Conservation (phyloP, 2,329 filamentous ascomycete species). For the Hypoxylon sp. region DNA sequence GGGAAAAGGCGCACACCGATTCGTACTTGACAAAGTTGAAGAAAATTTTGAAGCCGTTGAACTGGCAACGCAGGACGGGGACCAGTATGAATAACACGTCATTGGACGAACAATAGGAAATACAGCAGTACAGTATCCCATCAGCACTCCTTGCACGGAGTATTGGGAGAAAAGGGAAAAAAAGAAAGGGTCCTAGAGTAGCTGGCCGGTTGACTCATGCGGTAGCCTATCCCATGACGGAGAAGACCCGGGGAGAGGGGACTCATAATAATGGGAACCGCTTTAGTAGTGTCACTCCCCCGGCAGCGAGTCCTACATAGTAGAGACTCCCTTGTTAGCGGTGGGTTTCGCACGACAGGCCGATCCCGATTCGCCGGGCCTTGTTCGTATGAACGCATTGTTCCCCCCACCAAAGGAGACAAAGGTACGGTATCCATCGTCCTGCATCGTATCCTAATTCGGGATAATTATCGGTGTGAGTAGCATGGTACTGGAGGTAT, state of each 20-base stretch:
- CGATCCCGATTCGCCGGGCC: slow-evolving; percentile 35
- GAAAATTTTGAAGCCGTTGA: slow-evolving; percentile 17
- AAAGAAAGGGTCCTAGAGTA: not conserved
- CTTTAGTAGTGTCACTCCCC: slow-evolving; percentile 21
- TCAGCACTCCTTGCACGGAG: slow-evolving; percentile 14
- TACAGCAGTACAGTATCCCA: slow-evolving; percentile 21
- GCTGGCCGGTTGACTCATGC: slow-evolving; percentile 43
- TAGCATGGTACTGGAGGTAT: slow-evolving; percentile 5
- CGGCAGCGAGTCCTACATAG: slow-evolving; percentile 30
- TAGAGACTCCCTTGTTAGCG: slow-evolving; percentile 32
- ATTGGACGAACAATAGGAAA: slow-evolving; percentile 24
- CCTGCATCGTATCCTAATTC: slow-evolving; percentile 23
- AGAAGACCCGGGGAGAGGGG: slow-evolving; percentile 31
- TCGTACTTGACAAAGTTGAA: slow-evolving; percentile 9
- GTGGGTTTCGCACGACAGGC: slow-evolving; percentile 26
- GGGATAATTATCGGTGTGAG: slow-evolving; percentile 31
- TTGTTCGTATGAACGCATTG: slow-evolving; percentile 15
- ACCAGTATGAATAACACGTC: slow-evolving; percentile 29
- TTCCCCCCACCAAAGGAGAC: slow-evolving; percentile 23
- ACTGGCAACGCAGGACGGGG: slow-evolving; percentile 24
- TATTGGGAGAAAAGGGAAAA: slow-evolving; percentile 2
- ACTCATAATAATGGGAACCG: slow-evolving; percentile 21
- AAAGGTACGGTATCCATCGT: slow-evolving; percentile 20
- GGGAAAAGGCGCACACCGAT: slow-evolving; percentile 14
- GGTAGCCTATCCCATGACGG: slow-evolving; percentile 29